phyloP scores from a whole-genome alignment of 768 basidiomycete genomes.

The Mycena venus region DNA sequence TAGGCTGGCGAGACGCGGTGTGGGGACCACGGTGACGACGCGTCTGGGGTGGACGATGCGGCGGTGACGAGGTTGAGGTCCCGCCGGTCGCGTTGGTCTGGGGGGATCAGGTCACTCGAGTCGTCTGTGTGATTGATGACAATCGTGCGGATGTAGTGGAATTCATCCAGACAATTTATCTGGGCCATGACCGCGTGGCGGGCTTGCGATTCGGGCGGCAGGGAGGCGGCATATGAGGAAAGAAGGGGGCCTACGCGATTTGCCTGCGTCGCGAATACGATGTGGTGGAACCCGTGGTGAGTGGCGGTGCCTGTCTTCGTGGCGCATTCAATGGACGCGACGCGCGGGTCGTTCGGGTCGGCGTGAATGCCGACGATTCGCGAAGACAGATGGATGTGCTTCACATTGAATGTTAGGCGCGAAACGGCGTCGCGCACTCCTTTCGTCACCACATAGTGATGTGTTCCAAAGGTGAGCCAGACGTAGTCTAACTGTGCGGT shows the following conservation, averaged over 20 bases:
- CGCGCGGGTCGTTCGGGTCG: constrained; percentile 49
- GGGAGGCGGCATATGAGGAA: constrained; percentile 56
- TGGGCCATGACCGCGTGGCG: constrained; percentile 52
- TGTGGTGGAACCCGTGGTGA: constrained; percentile 69
- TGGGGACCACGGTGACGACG: constrained; percentile 28
- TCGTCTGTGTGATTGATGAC: constrained; percentile 82
- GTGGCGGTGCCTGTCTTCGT: constrained; percentile 42
- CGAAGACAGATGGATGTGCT: constrained; percentile 68
- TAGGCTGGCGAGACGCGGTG: constrained; percentile 61
- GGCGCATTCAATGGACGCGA: constrained; percentile 54
- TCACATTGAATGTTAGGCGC: constrained; percentile 59
- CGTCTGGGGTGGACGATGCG: background rate
- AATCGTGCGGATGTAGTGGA: constrained; percentile 67
- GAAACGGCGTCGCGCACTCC: constrained; percentile 73
- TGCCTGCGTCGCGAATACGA: constrained; percentile 84
- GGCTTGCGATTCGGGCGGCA: constrained; percentile 43
- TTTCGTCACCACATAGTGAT: constrained; percentile 74
- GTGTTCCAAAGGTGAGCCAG: constrained; percentile 74
- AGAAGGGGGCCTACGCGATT: constrained; percentile 71
- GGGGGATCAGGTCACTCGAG: constrained; percentile 63
- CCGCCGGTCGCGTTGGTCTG: constrained; percentile 61
- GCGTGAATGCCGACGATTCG: constrained; percentile 61
- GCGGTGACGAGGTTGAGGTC: constrained; percentile 72
- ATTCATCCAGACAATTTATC: constrained; percentile 63
- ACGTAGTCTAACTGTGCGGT: constrained; percentile 67